phyloP scores from a whole-genome alignment of 495 filamentous ascomycete species.

The Penicilliopsis zonata region DNA sequence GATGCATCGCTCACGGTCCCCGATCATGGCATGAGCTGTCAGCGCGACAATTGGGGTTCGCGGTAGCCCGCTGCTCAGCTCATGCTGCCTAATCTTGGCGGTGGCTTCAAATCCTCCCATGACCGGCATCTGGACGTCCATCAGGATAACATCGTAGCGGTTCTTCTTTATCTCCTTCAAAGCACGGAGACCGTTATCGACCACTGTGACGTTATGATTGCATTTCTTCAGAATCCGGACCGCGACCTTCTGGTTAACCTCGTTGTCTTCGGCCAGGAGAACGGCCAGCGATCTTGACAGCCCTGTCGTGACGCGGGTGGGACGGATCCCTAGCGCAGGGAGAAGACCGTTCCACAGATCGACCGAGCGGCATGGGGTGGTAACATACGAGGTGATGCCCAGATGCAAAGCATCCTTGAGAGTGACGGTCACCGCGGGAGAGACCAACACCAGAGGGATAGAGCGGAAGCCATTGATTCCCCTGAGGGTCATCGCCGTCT shows the following conservation, averaged over 20 bases:
- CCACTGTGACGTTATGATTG: conserved; percentile 57
- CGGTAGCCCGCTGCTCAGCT: conserved; percentile 28
- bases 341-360: conserved; percentile 91
- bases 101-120: conserved; percentile 72
- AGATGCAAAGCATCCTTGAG: conserved; percentile 85
- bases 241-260: conserved; percentile 70
- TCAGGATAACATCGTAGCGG: conserved; percentile 62
- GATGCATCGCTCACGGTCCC: conserved; percentile 67
- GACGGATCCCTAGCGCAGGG: conserved; percentile 78
- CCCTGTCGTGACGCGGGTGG: conserved; percentile 69
- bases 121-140: conserved; percentile 81
- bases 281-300: conserved; percentile 85
- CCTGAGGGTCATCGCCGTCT: conserved; percentile 67
- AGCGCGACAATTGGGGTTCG: conserved; percentile 66
- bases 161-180: conserved; percentile 49
- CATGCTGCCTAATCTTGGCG: conserved; percentile 55
- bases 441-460: conserved; percentile 77
- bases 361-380: conserved; percentile 78
- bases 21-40: conserved; percentile 73
- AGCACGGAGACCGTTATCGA: conserved; percentile 67
- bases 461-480: conserved; percentile 74
- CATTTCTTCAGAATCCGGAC: conserved; percentile 62
- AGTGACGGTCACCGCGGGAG: conserved; percentile 71
- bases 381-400: conserved; percentile 91
- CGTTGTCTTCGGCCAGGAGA: conserved; percentile 73